These are phyloP conservation scores for Moniliella sp. DNA, from an alignment of 1,284 basidiomycete species.

Conservation along the genomic window DNA sequence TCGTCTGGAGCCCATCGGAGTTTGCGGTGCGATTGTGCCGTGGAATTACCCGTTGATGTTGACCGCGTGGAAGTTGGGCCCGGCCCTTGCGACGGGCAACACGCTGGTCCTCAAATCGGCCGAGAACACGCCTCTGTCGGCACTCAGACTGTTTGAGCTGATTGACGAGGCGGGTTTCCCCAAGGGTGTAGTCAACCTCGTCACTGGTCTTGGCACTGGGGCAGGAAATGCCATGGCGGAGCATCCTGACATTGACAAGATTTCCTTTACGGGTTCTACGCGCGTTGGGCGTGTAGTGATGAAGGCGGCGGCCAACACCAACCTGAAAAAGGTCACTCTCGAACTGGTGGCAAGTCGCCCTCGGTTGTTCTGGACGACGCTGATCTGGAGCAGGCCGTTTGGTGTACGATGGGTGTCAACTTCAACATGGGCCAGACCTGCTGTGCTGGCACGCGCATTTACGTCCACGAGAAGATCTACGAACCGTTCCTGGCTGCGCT, in stretches of 20 bases:
- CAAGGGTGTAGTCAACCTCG: conserved; percentile 69
- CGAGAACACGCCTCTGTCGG: conserved; percentile 69
- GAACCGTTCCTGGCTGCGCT: conserved; percentile 2
- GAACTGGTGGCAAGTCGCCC: conserved; percentile 39
- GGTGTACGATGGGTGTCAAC: conserved; percentile 1
- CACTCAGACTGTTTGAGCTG: conserved; percentile 50
- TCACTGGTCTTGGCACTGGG: conserved; percentile 49
- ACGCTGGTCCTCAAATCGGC: conserved; percentile 37
- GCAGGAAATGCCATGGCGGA: conserved; percentile 47
- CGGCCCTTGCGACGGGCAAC: conserved; percentile 24
- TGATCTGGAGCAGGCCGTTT: conserved; percentile 43
- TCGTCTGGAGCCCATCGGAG: conserved; percentile 78
- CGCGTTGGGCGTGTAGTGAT: conserved; percentile 64
- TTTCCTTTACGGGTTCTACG: conserved; percentile 38
- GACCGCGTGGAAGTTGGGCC: conserved; percentile 47
- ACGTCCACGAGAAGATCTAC: conserved; percentile 48
- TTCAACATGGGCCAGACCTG: conserved; percentile 45
- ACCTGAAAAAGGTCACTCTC: conserved; percentile 41
- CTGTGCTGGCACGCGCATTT: conserved; percentile 64
- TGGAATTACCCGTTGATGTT: conserved; percentile 68
- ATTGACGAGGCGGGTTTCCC: conserved; percentile 59
- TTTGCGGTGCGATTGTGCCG: conserved; percentile 38
- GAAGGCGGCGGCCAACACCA: conserved; percentile 53
- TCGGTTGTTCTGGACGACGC: conserved; percentile 44
- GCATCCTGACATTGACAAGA: conserved; percentile 43